A percentile compares a stretch with the other conserved stretches of the same genome.
These are phyloP conservation scores for Apiosordaria backusii DNA, from an alignment of 495 filamentous ascomycete species.

Conservation along the genomic window DNA sequence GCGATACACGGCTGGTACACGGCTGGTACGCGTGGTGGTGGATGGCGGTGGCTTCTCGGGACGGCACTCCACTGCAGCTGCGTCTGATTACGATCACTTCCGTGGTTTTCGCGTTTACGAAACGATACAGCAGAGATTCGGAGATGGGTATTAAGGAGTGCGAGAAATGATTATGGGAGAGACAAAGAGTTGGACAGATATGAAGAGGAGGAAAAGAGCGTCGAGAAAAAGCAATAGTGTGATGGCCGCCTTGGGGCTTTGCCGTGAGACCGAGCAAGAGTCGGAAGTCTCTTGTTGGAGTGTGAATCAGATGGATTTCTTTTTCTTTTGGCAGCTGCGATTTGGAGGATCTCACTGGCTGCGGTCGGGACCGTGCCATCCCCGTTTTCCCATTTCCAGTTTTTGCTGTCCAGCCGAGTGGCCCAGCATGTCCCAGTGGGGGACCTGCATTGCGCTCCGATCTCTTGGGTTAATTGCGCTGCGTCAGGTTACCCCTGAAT, in stretches of 20 bases:
- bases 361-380: constrained; percentile 5
- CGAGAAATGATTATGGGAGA: neutral
- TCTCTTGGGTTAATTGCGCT: constrained; percentile 13
- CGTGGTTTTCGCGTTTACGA: neutral
- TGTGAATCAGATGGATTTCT: neutral
- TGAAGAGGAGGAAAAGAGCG: constrained; percentile 11
- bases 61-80: neutral
- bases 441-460: constrained; percentile 8
- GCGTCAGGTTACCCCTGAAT: constrained; percentile 17
- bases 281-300: neutral
- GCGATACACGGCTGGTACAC: constrained; percentile 22
- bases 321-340: neutral
- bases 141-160: neutral
- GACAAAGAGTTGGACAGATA: neutral
- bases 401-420: neutral
- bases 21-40: constrained; percentile 1
- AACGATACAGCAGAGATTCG: neutral
- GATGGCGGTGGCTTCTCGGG: neutral
- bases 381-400: constrained; percentile 4
- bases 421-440: constrained; percentile 7
- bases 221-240: constrained; percentile 13
- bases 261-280: constrained; percentile 8
- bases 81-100: neutral
- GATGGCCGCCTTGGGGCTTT: neutral
- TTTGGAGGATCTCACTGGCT: constrained; percentile 6